Conservation (phyloP, 176 grass and related monocot genomes). For the Carex pumila region DNA sequence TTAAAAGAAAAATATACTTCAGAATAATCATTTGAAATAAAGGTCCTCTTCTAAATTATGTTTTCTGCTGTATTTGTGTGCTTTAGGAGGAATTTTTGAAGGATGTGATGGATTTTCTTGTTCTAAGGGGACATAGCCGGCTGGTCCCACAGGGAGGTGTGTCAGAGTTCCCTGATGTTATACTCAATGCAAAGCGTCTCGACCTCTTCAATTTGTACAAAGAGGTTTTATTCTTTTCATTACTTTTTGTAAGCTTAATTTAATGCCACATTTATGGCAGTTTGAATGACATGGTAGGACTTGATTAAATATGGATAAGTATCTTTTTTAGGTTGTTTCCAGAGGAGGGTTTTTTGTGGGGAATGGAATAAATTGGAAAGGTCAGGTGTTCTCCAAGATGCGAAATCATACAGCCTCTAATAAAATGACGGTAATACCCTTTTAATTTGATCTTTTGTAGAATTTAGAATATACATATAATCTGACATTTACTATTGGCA, state of each 20-base stretch:
- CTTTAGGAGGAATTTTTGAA: conserved; percentile 81
- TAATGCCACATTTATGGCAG: background rate
- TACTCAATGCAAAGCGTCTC: conserved; percentile 94
- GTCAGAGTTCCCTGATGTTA: conserved; percentile 88
- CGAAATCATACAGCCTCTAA: conserved; percentile 75
- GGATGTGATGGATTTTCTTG: conserved; percentile 91
- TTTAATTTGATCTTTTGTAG: background rate
- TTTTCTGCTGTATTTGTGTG: conserved; percentile 14
- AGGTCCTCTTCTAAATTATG: background rate
- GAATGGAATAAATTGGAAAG: conserved; percentile 98
- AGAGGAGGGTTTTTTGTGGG: conserved; percentile 97
- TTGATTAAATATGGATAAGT: conserved; percentile 2
- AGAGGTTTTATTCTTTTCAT: conserved; percentile 52
- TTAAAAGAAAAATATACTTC: background rate
- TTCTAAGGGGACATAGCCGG: conserved; percentile 74
- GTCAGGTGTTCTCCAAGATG: conserved; percentile 97
- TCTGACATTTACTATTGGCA: background rate
- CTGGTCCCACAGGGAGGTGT: conserved; percentile 87
- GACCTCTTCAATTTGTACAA: conserved; percentile 98
- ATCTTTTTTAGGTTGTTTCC: conserved; percentile 67
- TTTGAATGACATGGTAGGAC: background rate
- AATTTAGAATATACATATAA: background rate
- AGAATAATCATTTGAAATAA: background rate
- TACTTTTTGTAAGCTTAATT: background rate
- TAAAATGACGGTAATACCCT: conserved; percentile 72